phyloP scores from a whole-genome alignment of 495 filamentous ascomycete genomes.

The Penicillium atrosanguineum region DNA sequence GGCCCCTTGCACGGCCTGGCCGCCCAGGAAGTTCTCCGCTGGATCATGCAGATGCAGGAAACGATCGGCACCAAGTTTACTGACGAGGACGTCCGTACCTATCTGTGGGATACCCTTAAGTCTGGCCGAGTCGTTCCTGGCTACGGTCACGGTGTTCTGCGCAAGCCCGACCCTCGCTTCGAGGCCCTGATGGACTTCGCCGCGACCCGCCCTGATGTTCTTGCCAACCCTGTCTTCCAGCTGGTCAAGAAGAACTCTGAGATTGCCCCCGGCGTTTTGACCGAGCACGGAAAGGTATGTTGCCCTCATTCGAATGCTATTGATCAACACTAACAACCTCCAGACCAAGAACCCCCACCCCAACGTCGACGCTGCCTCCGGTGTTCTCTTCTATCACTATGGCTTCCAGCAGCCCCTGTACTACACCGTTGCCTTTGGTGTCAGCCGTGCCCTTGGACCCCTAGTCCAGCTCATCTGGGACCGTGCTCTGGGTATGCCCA shows the following conservation, averaged over 20 bases:
- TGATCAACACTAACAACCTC: slow-evolving; percentile 9
- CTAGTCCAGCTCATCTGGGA: slow-evolving; percentile 96
- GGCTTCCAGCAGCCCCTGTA: slow-evolving; percentile 96
- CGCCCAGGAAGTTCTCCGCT: slow-evolving; percentile 95
- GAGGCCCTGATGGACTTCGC: slow-evolving; percentile 97
- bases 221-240: slow-evolving; percentile 83
- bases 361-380: slow-evolving; percentile 89
- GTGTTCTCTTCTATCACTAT: slow-evolving; percentile 95
- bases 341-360: slow-evolving; percentile 97
- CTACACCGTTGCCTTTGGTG: slow-evolving; percentile 96
- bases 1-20: slow-evolving; percentile 94
- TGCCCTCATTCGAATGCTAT: not conserved
- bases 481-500: slow-evolving; percentile 89
- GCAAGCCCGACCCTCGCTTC: slow-evolving; percentile 96
- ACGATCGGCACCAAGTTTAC: slow-evolving; percentile 75
- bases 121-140: slow-evolving; percentile 94
- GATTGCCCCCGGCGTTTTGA: slow-evolving; percentile 81
- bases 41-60: slow-evolving; percentile 92
- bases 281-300: slow-evolving; percentile 80
- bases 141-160: slow-evolving; percentile 96
- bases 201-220: slow-evolving; percentile 75
- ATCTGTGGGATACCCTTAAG: slow-evolving; percentile 90
- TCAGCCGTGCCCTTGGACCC: slow-evolving; percentile 86
- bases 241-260: slow-evolving; percentile 84
- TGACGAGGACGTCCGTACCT: slow-evolving; percentile 74